Percentiles rank a stretch among this genome's conserved stretches.
Conservation (phyloP, 345 rosid genomes). For the Acer negundo region DNA sequence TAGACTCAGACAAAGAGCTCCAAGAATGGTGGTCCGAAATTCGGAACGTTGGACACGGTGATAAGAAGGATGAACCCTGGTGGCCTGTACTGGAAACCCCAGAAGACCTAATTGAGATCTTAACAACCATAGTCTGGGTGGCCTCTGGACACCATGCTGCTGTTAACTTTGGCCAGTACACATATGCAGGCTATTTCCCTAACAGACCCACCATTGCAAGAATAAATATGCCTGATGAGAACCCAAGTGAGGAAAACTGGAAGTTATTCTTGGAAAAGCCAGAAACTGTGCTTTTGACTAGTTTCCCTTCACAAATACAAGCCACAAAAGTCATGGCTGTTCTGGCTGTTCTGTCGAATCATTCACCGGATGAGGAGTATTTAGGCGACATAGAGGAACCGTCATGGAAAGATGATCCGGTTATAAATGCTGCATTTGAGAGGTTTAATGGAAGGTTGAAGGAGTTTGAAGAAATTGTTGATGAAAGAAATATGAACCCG, state of each 20-base stretch:
- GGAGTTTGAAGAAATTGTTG: slow-evolving; percentile 37
- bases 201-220: slow-evolving; percentile 52
- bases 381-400: slow-evolving; percentile 36
- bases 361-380: slow-evolving; percentile 58
- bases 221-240: slow-evolving; percentile 45
- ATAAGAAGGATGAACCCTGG: slow-evolving; percentile 51
- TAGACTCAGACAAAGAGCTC: slow-evolving; percentile 47
- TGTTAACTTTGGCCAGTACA: slow-evolving; percentile 58
- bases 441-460: slow-evolving; percentile 34
- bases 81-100: slow-evolving; percentile 49
- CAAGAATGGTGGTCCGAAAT: slow-evolving; percentile 63
- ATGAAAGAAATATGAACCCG: slow-evolving; percentile 34
- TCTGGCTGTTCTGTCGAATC: slow-evolving; percentile 40
- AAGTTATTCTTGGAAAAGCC: slow-evolving; percentile 40
- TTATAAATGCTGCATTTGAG: slow-evolving; percentile 37
- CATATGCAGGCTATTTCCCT: slow-evolving; percentile 50
- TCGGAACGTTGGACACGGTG: slow-evolving; percentile 50
- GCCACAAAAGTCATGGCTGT: slow-evolving; percentile 49
- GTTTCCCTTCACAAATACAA: slow-evolving; percentile 51
- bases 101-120: slow-evolving; percentile 32
- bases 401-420: slow-evolving; percentile 35
- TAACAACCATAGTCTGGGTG: slow-evolving; percentile 48
- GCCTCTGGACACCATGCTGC: slow-evolving; percentile 56
- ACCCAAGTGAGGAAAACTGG: slow-evolving; percentile 35
- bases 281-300: slow-evolving; percentile 27